These are phyloP conservation scores for Beauveria australis DNA, from an alignment of 2,329 filamentous ascomycete genomes.

Conservation along the genomic window DNA sequence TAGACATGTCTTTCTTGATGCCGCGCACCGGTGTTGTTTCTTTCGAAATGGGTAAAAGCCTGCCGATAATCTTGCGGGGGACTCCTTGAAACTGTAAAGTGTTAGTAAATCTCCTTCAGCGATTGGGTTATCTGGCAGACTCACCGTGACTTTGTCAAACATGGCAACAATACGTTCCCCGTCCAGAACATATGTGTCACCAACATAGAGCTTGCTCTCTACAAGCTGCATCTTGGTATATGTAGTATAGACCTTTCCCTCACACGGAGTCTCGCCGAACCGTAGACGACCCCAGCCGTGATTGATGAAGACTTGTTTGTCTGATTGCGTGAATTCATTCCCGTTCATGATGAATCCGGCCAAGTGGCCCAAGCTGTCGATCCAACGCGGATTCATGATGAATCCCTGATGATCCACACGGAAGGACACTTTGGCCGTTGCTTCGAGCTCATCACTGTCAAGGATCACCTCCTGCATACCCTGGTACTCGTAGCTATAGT, in stretches of 20 bases:
- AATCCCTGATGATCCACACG: constrained; percentile 40
- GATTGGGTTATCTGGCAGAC: neutral
- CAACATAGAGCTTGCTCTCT: constrained; percentile 32
- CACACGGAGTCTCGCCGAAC: constrained; percentile 29
- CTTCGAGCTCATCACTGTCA: constrained; percentile 39
- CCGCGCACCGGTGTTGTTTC: neutral
- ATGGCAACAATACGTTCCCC: constrained; percentile 35
- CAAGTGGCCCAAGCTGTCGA: constrained; percentile 51
- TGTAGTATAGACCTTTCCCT: constrained; percentile 40
- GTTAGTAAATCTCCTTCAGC: neutral
- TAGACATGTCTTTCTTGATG: neutral
- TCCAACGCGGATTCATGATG: constrained; percentile 50
- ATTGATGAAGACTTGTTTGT: constrained; percentile 49
- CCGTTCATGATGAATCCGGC: constrained; percentile 55
- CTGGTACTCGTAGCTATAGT: constrained; percentile 42
- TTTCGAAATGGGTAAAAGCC: constrained; percentile 43
- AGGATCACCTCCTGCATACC: constrained; percentile 51
- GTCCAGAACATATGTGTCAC: constrained; percentile 49
- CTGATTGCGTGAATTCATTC: constrained; percentile 39
- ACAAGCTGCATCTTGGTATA: constrained; percentile 51
- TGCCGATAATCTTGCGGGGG: constrained; percentile 57
- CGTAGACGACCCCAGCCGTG: constrained; percentile 50
- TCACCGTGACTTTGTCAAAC: constrained; percentile 5
- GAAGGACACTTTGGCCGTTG: constrained; percentile 29
- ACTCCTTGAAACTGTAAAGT: constrained; percentile 50